Base-by-base conservation (phyloP, 495 filamentous ascomycete genomes). In the Bombardia bombarda region DNA sequence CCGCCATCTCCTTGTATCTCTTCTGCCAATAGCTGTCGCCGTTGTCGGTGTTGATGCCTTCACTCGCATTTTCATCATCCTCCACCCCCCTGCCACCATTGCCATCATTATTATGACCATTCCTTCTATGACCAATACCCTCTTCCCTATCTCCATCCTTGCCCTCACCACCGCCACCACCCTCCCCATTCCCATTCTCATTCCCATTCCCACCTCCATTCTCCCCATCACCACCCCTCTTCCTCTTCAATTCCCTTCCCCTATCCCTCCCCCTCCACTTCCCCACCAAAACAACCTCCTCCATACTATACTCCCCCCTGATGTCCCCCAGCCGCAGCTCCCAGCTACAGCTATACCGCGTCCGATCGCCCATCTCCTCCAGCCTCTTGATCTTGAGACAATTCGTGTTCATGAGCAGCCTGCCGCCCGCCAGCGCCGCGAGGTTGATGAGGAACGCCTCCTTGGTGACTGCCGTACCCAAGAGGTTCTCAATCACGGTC, bases 371-470 rank as follows among this genome's bases (percentile, higher is more conserved):
- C 12, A 28, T 10, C 21, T 33, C 37, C 10, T 42, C 53, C 4
- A 67, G 19, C 10, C 63, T 55, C 9, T 60, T 67, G 28, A 75
- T 62, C 16, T 47, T 53, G 20, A 67, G 51, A 24, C 45, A 51
- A 18, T 50, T 55, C 7, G 52, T 49, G 3, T 51, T 54, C 57
- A 73, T 67, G 34, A 77, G 44, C 6, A 65, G 47, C 25, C 58
- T 62, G 4, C 68, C 69, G 4, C 74, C 73, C 7, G 61, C 67
- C 30, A 78, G 57, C 10, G 70, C 71, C 1, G 68, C 57, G 0
- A 76, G 51, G 44, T 77, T 77, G 24, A 77, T 75, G 6, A 78
- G 51, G 42, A 76, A 78, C 0, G 64, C 62, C 51, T 74, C 63
- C 7, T 66, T 66, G 12, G 57, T 68, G 0, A 55, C 52, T 0